Percentiles rank a stretch among this genome's conserved stretches.
phyloP scores from a whole-genome alignment of 768 basidiomycete species.

The Collybia sordida region DNA sequence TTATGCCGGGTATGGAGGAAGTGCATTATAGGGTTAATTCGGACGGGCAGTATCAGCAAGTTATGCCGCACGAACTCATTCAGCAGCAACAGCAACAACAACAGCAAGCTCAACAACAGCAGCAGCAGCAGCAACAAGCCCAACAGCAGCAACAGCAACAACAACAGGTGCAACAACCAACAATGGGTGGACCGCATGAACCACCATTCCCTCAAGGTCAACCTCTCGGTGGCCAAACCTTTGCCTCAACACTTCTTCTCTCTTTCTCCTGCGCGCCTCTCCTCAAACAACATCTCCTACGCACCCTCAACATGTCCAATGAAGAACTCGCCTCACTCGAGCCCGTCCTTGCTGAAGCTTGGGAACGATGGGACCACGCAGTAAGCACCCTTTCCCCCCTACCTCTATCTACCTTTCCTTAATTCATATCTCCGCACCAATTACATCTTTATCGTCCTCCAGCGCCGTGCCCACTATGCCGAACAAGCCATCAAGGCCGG shows the following conservation, averaged over 20 bases:
- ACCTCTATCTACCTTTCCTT: background rate
- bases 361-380: conserved; percentile 85
- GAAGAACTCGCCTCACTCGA: conserved; percentile 80
- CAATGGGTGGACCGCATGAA: conserved; percentile 38
- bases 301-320: conserved; percentile 71
- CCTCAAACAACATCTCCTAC: conserved; percentile 73
- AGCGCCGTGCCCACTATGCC: conserved; percentile 44
- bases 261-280: conserved; percentile 75
- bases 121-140: conserved; percentile 38
- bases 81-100: conserved; percentile 27
- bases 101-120: conserved; percentile 14
- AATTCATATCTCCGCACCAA: background rate
- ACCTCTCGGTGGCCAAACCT: conserved; percentile 67
- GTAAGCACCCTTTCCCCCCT: conserved; percentile 35
- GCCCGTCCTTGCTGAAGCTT: conserved; percentile 79
- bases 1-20: conserved; percentile 63
- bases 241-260: conserved; percentile 75
- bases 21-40: conserved; percentile 60
- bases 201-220: conserved; percentile 63
- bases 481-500: conserved; percentile 36
- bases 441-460: conserved; percentile 1
- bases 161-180: conserved; percentile 28
- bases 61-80: conserved; percentile 39
- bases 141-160: conserved; percentile 37
- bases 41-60: conserved; percentile 45